Percentiles rank a stretch among this genome's conserved stretches.
Conservation (phyloP, 2,329 filamentous ascomycete genomes). For the Aspergillus candidus region DNA sequence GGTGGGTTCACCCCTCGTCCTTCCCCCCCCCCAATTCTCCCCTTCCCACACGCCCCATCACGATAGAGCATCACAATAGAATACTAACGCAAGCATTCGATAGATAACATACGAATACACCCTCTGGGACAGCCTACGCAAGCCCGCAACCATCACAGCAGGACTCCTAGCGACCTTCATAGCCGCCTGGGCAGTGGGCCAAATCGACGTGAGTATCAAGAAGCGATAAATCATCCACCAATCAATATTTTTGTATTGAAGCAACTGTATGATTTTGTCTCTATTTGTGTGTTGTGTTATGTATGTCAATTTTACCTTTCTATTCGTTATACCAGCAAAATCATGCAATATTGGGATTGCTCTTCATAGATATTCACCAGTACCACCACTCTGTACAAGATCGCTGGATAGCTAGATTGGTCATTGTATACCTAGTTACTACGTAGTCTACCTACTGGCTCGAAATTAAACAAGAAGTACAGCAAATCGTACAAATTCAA, state of each 20-base stretch:
- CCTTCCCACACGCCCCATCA: too few relatives aligned
- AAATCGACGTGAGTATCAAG: conserved; percentile 74
- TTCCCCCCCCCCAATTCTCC: not conserved
- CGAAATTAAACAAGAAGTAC: not conserved
- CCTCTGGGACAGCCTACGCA: conserved; percentile 66
- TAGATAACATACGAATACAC: conserved; percentile 79
- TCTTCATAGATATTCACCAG: not conserved
- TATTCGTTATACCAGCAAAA: conserved; percentile 4
- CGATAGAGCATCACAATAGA: not conserved
- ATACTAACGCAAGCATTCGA: conserved; percentile 3
- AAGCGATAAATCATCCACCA: conserved; percentile 38
- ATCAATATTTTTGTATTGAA: too few relatives aligned
- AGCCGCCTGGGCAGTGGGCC: conserved; percentile 67
- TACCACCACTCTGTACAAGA: too few relatives aligned
- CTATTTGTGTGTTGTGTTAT: conserved; percentile 5
- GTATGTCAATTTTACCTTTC: conserved; percentile 1
- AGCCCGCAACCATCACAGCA: conserved; percentile 74
- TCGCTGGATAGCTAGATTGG: too few relatives aligned
- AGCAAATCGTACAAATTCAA: too few relatives aligned
- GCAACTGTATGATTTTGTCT: conserved; percentile 11
- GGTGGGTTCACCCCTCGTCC: too few relatives aligned
- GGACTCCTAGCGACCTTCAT: conserved; percentile 70
- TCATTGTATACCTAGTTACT: too few relatives aligned
- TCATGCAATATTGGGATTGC: not conserved
- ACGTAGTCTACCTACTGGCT: too few relatives aligned